Base-by-base conservation (phyloP, 169 alveolate genomes). In the Plasmodium fragile region DNA sequence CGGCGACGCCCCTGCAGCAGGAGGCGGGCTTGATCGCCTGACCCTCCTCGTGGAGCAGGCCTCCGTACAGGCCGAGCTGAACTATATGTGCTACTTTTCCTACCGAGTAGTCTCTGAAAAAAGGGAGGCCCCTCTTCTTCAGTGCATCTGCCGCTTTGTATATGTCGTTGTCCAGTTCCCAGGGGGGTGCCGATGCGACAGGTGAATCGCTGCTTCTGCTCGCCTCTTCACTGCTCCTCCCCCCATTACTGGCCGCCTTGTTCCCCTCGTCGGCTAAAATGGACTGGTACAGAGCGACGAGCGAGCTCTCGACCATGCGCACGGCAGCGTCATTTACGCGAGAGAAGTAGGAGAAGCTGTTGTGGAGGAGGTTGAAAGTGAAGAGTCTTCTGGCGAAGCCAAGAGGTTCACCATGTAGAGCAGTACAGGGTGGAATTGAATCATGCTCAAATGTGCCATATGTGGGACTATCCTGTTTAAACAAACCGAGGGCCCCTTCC, bases 31-130 rank as follows among this genome's bases (percentile, higher is more conserved):
- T 82, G 25, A 82, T 82, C 41, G 18, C 25, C 28, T 82, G 92
- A 3, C 45, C 45, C 71, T 82, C 92, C 45, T 82, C 77, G 10
- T 59, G 80, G 43, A 82, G 30, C 39, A 82, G 45, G 1, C 92
- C 92, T 11, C 30, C 30, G 43, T 82, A 82, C 30, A 82, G 43
- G 45, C 92, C 25, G 32, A 82, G 71, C 55, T 82, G 81, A 59
- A 82, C 71, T 36, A 82, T 65, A 82, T 82, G 92, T 11, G 92
- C 92, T 10, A 82, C 65, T 59, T 55, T 82, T 3, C 92, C 92
- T 36, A 82, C 18, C 11, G 92, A 82, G 49, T 82, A 82, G 71
- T 65, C 81, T 18, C 45, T 65, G 7, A 82, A 28, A 59, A 82
- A 65, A 7, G 79, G 59, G 7, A 82, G 30, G 22, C 39, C 30